Evolutionary conservation across 495 filamentous ascomycete species (phyloP).

Genomic region (Aspergillus avenaceus): DNA sequence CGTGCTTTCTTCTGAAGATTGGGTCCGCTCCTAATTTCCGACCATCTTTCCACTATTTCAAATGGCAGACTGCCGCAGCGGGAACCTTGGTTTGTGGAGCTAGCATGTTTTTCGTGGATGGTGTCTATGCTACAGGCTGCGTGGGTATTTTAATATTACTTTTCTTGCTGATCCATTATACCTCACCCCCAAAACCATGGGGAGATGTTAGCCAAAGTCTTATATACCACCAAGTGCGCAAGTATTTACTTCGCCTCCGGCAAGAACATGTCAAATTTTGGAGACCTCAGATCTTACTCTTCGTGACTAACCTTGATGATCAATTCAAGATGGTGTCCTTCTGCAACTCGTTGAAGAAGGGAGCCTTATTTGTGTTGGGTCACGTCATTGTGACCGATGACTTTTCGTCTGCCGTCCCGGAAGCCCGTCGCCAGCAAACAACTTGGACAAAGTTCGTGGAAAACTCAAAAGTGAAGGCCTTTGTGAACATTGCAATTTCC

Average conservation of each 20-base stretch:
- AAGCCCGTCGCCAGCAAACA: conserved; percentile 74
- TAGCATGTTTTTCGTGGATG: conserved; percentile 90
- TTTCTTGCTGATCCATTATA: conserved; percentile 82
- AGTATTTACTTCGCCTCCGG: conserved; percentile 75
- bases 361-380: conserved; percentile 76
- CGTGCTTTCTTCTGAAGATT: conserved; percentile 84
- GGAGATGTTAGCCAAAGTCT: conserved; percentile 85
- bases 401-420: conserved; percentile 71
- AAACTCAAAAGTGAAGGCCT: conserved; percentile 83
- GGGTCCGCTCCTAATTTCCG: conserved; percentile 92
- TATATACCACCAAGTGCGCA: conserved; percentile 89
- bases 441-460: conserved; percentile 85
- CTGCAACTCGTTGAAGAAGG: conserved; percentile 89
- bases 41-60: conserved; percentile 85
- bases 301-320: conserved; percentile 74
- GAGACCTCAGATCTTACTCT: conserved; percentile 79
- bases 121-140: conserved; percentile 71
- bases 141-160: conserved; percentile 69
- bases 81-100: conserved; percentile 70
- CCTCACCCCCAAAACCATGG: conserved; percentile 80
- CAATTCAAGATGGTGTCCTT: conserved; percentile 83
- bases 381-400: conserved; percentile 85
- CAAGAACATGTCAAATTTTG: conserved; percentile 93
- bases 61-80: conserved; percentile 73
- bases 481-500: conserved; percentile 79